Conservation (phyloP, 257 asterid genomes). For the Cruciata laevipes region DNA sequence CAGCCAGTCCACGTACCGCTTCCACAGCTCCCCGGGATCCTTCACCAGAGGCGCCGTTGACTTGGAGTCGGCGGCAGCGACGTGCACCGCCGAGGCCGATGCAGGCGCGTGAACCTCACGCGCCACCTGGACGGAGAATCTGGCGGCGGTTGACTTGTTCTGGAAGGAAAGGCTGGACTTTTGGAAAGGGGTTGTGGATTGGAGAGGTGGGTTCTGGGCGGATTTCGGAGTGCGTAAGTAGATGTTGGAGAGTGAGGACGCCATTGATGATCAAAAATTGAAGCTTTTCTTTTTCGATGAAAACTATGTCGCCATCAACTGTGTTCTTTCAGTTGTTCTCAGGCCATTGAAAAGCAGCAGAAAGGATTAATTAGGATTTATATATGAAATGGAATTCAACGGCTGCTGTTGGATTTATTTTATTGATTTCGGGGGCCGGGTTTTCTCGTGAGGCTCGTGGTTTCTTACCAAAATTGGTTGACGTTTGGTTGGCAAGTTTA, state of each 20-base stretch:
- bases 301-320: slow-evolving; percentile 1
- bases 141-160: slow-evolving; percentile 11
- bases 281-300: slow-evolving; percentile 5
- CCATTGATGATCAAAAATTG: slow-evolving; percentile 19
- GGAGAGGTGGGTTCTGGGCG: slow-evolving; percentile 17
- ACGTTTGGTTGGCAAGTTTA: neutral
- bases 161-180: slow-evolving; percentile 16
- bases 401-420: neutral
- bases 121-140: slow-evolving; percentile 49
- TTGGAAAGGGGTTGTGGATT: slow-evolving; percentile 8
- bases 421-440: neutral
- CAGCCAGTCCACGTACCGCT: slow-evolving; percentile 83
- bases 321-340: neutral
- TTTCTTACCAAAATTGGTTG: neutral
- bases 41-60: slow-evolving; percentile 30
- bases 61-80: slow-evolving; percentile 22
- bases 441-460: slow-evolving; percentile 3
- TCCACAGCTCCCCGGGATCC: slow-evolving; percentile 68
- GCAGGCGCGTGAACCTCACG: slow-evolving; percentile 54
- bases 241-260: slow-evolving; percentile 33
- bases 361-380: neutral
- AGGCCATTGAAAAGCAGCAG: slow-evolving; percentile 7
- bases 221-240: slow-evolving; percentile 18
- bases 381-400: neutral
- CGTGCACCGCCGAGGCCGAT: slow-evolving; percentile 30